Conservation (phyloP, 78 protist genomes). For the Bodo saltans region DNA sequence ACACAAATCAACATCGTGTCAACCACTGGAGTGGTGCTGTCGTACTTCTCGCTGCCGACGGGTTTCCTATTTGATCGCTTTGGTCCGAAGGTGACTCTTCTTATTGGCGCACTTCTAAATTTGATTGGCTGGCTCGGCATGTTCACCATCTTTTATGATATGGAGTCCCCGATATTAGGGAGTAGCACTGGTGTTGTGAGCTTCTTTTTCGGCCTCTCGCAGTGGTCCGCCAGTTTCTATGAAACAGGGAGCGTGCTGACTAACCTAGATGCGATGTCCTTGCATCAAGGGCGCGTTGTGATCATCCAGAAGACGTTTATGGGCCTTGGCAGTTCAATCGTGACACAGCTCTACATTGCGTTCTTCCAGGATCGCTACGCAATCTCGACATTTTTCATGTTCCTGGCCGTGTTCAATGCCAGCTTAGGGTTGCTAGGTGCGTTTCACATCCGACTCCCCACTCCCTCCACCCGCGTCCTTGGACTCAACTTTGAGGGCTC, state of each 20-base stretch:
- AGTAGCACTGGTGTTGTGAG: background rate
- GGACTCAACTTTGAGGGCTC: background rate
- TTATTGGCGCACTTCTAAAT: background rate
- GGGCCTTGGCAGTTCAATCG: background rate
- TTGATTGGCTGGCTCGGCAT: background rate
- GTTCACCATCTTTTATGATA: background rate
- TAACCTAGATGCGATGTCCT: background rate
- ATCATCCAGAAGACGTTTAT: background rate
- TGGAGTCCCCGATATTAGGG: no score
- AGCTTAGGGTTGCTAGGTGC: background rate
- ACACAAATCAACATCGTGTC: background rate
- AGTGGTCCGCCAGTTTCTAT: background rate
- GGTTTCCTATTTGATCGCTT: background rate
- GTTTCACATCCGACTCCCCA: background rate
- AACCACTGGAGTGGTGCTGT: background rate
- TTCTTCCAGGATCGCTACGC: background rate
- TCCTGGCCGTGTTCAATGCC: background rate
- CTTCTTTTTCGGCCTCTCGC: background rate
- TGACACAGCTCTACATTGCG: background rate
- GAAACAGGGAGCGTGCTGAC: background rate
- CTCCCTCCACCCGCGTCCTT: background rate
- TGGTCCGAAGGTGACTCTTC: background rate
- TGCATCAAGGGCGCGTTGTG: background rate
- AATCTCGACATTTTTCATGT: background rate
- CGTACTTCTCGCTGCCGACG: background rate